A percentile compares a stretch with the other conserved stretches of the same genome.
These are phyloP conservation scores for Amanita exitialis DNA, from an alignment of 768 basidiomycete genomes.

Conservation along the genomic window DNA sequence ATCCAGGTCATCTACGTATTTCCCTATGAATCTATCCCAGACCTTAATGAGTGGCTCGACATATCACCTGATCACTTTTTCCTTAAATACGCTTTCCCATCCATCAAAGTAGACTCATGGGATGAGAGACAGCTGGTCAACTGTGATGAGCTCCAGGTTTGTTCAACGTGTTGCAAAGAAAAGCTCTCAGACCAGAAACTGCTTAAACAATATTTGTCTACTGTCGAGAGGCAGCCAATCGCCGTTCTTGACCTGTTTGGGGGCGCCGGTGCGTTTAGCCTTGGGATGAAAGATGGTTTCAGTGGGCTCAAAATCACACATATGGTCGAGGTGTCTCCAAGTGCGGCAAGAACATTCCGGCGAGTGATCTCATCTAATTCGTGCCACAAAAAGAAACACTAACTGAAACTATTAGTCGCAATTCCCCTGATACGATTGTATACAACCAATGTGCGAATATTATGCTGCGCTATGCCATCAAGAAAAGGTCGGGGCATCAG, in stretches of 20 bases:
- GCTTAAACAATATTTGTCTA: conserved; percentile 23
- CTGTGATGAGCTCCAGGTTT: conserved; percentile 31
- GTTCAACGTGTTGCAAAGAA: conserved; percentile 30
- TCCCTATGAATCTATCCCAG: conserved; percentile 17
- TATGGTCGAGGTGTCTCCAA: conserved; percentile 67
- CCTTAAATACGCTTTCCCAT: conserved; percentile 38
- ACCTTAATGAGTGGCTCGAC: conserved; percentile 35
- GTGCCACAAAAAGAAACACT: not conserved
- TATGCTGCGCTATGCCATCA: conserved; percentile 48
- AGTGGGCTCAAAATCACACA: conserved; percentile 48
- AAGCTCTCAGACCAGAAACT: conserved; percentile 19
- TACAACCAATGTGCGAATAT: conserved; percentile 68
- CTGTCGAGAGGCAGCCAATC: conserved; percentile 17
- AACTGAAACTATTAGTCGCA: conserved; percentile 26
- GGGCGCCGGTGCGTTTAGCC: conserved; percentile 53
- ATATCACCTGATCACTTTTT: conserved; percentile 52
- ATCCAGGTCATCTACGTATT: conserved; percentile 41
- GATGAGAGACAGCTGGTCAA: conserved; percentile 18
- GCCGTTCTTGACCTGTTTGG: conserved; percentile 36
- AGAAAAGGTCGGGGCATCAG: conserved; percentile 31
- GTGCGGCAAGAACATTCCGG: conserved; percentile 60
- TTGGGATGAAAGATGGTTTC: conserved; percentile 44
- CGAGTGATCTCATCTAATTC: conserved; percentile 19
- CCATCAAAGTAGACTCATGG: conserved; percentile 29
- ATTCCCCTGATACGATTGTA: conserved; percentile 40